These are phyloP conservation scores for Pistacia vera DNA, from an alignment of 345 rosid genomes.

Conservation along the genomic window DNA sequence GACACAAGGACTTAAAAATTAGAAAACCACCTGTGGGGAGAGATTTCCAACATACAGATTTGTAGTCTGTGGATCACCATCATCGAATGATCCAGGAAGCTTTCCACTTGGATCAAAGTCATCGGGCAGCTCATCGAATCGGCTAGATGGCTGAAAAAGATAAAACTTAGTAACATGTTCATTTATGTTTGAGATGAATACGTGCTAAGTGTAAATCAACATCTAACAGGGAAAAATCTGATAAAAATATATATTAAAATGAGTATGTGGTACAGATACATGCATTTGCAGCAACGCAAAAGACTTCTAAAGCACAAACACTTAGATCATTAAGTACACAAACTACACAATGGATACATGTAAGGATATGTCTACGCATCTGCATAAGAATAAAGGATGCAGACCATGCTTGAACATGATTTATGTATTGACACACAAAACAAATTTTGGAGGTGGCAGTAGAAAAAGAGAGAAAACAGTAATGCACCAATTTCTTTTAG, in stretches of 20 bases:
- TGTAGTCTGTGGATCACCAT: slow-evolving; percentile 98
- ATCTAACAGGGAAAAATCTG: not conserved
- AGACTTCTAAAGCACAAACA: not conserved
- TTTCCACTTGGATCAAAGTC: slow-evolving; percentile 99
- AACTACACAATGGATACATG: not conserved
- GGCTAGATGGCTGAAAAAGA: slow-evolving; percentile 76
- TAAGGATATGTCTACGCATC: not conserved
- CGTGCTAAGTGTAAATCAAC: not conserved
- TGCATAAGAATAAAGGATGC: not conserved
- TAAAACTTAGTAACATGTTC: slow-evolving; percentile 21
- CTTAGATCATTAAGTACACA: not conserved
- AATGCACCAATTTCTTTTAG: not conserved
- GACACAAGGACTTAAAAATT: slow-evolving; percentile 16
- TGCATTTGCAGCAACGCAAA: not conserved
- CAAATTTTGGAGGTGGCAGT: not conserved
- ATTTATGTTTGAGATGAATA: slow-evolving; percentile 4
- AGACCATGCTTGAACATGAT: not conserved
- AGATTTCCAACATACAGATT: slow-evolving; percentile 99
- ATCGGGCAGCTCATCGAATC: slow-evolving; percentile 96
- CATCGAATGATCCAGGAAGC: slow-evolving; percentile 95
- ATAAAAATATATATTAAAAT: not conserved
- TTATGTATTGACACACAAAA: not conserved
- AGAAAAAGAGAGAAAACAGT: slow-evolving; percentile 2
- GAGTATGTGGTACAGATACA: too few species aligned
- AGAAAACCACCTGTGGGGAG: slow-evolving; percentile 68